Percentiles rank a stretch among this genome's conserved stretches.
Evolutionary conservation across 2,329 filamentous ascomycete genomes (phyloP).

Genomic region (Phialocephala sp.): DNA sequence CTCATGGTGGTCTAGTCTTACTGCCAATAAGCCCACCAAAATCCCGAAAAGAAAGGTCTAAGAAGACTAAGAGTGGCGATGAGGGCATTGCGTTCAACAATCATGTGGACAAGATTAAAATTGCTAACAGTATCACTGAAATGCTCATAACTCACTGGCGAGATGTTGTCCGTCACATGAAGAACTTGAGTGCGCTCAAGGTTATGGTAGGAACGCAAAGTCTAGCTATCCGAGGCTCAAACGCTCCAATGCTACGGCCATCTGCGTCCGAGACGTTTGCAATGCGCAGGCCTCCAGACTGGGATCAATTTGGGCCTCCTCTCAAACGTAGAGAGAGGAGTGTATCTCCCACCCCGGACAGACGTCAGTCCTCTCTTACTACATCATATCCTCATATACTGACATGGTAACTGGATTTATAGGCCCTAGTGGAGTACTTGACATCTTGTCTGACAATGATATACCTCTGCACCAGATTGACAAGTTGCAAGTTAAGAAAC

Average conservation of each 20-base stretch:
- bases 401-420: background rate
- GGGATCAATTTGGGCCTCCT: slow-evolving; percentile 37
- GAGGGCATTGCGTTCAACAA: slow-evolving; percentile 34
- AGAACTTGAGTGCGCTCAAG: slow-evolving; percentile 45
- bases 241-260: slow-evolving; percentile 42
- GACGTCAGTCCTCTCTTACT: slow-evolving; percentile 39
- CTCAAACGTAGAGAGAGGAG: slow-evolving; percentile 35
- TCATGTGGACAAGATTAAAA: slow-evolving; percentile 58
- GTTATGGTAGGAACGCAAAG: slow-evolving; percentile 22
- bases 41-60: slow-evolving; percentile 49
- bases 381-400: background rate
- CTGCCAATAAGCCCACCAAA: slow-evolving; percentile 47
- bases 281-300: slow-evolving; percentile 47
- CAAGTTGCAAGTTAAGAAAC: slow-evolving; percentile 35
- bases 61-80: slow-evolving; percentile 38
- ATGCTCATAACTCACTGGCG: slow-evolving; percentile 72
- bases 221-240: slow-evolving; percentile 25
- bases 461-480: slow-evolving; percentile 17
- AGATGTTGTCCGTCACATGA: slow-evolving; percentile 66
- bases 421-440: slow-evolving; percentile 14
- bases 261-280: slow-evolving; percentile 51
- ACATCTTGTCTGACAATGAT: slow-evolving; percentile 4
- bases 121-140: slow-evolving; percentile 65
- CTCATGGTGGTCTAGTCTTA: slow-evolving; percentile 36
- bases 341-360: slow-evolving; percentile 46